Conservation (phyloP, 331 rosid species). For the Malus hybrid region DNA sequence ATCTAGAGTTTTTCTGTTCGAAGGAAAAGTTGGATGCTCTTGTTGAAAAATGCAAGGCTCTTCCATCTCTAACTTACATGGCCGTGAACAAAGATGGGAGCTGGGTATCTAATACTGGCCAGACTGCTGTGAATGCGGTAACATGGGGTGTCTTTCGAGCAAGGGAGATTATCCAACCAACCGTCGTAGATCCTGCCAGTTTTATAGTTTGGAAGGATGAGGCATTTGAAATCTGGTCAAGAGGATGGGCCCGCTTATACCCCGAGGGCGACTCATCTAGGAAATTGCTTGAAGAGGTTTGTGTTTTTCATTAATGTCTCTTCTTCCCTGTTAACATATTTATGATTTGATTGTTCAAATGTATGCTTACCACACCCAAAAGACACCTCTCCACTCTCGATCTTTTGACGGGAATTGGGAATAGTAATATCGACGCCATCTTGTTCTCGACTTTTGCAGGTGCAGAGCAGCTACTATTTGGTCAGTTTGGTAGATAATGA, state of each 20-base stretch:
- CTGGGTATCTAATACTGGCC: conserved; percentile 65
- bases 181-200: conserved; percentile 89
- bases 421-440: neutral
- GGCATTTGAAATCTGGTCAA: conserved; percentile 91
- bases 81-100: conserved; percentile 75
- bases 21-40: conserved; percentile 67
- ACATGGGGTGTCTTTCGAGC: conserved; percentile 99
- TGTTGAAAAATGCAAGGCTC: conserved; percentile 57
- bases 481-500: conserved; percentile 97
- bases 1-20: conserved; percentile 88
- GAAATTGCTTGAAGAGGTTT: conserved; percentile 83
- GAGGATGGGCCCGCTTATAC: conserved; percentile 82
- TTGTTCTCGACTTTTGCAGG: conserved; percentile 40
- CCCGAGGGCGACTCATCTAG: conserved; percentile 69
- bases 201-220: conserved; percentile 91
- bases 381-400: neutral
- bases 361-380: too few species aligned
- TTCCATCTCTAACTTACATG: conserved; percentile 69
- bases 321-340: neutral
- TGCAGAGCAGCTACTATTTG: conserved; percentile 65
- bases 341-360: neutral
- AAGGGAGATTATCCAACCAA: conserved; percentile 88
- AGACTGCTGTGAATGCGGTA: conserved; percentile 81
- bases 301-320: conserved; percentile 2
- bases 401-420: neutral